Base-by-base conservation (phyloP, 2,329 filamentous ascomycete species). In the Metarhizium brunneum region DNA sequence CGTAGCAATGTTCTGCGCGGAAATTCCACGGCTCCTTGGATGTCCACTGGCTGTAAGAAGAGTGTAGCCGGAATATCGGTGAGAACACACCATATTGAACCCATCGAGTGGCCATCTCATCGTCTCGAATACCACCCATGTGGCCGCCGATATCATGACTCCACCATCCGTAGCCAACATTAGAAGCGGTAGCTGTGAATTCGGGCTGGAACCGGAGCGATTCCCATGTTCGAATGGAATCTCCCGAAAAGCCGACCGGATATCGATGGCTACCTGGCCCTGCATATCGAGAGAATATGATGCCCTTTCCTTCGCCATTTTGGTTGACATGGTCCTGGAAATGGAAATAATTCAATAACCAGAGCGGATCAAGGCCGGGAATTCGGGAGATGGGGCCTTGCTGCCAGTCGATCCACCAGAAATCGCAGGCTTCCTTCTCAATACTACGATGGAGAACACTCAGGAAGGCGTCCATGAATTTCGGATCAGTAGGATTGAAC, bases 361-460 rank as follows among this genome's bases (percentile, higher is more conserved):
- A 86, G 0, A 86, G 69, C 0, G 83, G 83, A 64, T 86, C 83
- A 3, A 86, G 70, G 1, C 82, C 81, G 0, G 76, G 77, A 6
- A 84, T 73, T 36, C 74, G 73, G 1, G 80, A 81, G 55, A 74
- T 69, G 2, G 72, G 69, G 2, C 83, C 83, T 64, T 86, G 83
- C 65, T 86, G 83, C 83, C 82, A 86, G 64, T 86, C 83, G 36
- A 85, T 74, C 83, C 83, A 86, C 81, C 82, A 85, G 56, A 86
- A 84, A 61, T 85, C 82, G 30, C 77, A 74, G 1, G 78, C 82
- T 13, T 80, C 69, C 1, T 76, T 71, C 59, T 85, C 83, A 30
- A 85, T 69, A 18, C 73, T 69, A 11, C 76, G 72, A 56, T 84
- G 80, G 2, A 85, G 70, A 2, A 84, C 73, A 50, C 77, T 73